Evolutionary conservation across 176 grass and related monocot species (phyloP), one percentile per base, ranked within the genome.

Genomic region (Areca catechu): DNA sequence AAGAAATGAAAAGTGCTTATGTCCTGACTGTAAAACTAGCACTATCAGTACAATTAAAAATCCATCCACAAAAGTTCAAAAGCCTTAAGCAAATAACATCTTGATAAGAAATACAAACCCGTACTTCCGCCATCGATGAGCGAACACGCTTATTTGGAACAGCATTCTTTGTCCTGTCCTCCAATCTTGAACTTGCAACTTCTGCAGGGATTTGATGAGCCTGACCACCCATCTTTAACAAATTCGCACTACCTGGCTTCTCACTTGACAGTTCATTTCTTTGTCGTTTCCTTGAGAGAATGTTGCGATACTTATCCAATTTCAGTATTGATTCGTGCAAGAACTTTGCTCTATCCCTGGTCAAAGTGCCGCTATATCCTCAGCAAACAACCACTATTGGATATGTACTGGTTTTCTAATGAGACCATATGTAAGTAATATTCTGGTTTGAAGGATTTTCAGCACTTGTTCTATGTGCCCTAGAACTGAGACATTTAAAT

Each of bases 131-230:
- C 37, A 89, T 56, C 15, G 85, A 95, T 15, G 89, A 95, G 57
- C 89, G 81, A 60, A 76, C 76, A 0, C 85, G 85, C 62, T 89
- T 95, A 74, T 76, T 95, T 4, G 74, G 24, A 67, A 74, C 66
- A 4, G 66, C 37, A 54, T 75, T 83, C 61, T 62, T 95, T 65
- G 80, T 77, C 71, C 79, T 76, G 61, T 90, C 78, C 12, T 85
- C 86, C 37, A 69, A 68, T 29, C 79, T 79, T 25, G 72, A 75
- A 21, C 48, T 78, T 18, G 69, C 34, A 56, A 71, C 54, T 24
- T 82, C 87, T 19, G 23, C 59, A 54, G 68, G 63, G 21, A 49
- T 61, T 66, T 72, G 74, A 67, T 76, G 54, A 60, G 50, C 61
- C 63, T 82, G 84, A 48, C 77, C 65, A 12, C 81, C 85, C 6